phyloP scores from a whole-genome alignment of 192 early-diverging fungal genomes.

The Podila epigama region DNA sequence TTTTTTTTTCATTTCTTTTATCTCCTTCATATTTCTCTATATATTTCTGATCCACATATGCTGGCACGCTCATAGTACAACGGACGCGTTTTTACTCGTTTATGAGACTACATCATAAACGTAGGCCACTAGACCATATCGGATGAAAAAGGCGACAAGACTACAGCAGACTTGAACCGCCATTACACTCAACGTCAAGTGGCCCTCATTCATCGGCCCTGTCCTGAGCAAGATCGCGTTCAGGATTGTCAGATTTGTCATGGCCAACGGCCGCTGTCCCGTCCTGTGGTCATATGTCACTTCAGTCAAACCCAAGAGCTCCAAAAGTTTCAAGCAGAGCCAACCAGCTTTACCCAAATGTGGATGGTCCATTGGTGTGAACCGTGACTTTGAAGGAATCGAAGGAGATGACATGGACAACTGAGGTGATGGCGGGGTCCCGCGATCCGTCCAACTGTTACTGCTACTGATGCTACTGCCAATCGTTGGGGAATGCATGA shows the following conservation, averaged over 20 bases:
- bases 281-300: slow-evolving; percentile 59
- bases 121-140: slow-evolving; percentile 80
- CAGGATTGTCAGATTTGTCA: slow-evolving; percentile 93
- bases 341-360: slow-evolving; percentile 42
- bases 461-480: not conserved
- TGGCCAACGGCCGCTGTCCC: slow-evolving; percentile 55
- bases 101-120: slow-evolving; percentile 70
- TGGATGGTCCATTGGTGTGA: slow-evolving; percentile 6
- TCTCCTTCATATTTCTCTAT: too few species aligned
- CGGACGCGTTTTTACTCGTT: too few species aligned
- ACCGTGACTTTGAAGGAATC: slow-evolving; percentile 7
- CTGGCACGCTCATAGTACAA: too few species aligned
- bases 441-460: not conserved
- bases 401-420: not conserved
- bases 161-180: slow-evolving; percentile 73
- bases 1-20: too few species aligned
- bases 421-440: not conserved
- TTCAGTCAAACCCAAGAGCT: slow-evolving; percentile 57
- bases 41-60: too few species aligned
- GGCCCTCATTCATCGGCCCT: slow-evolving; percentile 78
- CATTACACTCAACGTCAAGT: slow-evolving; percentile 65
- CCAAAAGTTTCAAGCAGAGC: slow-evolving; percentile 61
- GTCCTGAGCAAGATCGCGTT: slow-evolving; percentile 86
- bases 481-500: too few species aligned
- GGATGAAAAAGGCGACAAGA: slow-evolving; percentile 77